Evolutionary conservation across 202 grass and related monocot species (phyloP), one percentile per base, ranked within the genome.

Genomic region (Elaeis oleifera): DNA sequence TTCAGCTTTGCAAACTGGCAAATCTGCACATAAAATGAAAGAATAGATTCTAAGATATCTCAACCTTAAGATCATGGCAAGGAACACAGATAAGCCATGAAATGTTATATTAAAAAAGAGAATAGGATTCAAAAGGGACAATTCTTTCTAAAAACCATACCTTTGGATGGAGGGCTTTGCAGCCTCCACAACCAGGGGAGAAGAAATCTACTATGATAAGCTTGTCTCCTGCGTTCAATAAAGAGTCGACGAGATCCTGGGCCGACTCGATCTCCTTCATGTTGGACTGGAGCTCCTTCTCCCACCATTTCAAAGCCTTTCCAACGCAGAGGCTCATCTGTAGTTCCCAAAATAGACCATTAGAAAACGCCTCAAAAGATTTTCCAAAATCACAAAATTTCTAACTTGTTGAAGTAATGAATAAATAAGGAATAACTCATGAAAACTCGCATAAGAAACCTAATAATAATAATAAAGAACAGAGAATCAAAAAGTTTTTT

Each of bases 251-350:
- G 6, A 73, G 58, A 55, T 73, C 70, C 6, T 73, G 31, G 5
- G 70, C 59, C 8, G 84, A 94, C 60, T 94, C 72, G 23, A 85
- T 50, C 75, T 94, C 81, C 58, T 80, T 65, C 84, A 89, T 89
- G 71, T 94, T 89, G 7, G 84, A 69, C 5, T 85, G 89, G 49
- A 79, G 39, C 3, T 69, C 75, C 69, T 85, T 89, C 72, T 89
- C 78, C 89, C 89, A 94, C 89, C 89, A 94, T 68, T 80, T 59
- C 81, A 61, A 61, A 36, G 81, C 52, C 51, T 94, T 94, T 39
- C 21, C 18, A 16, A 76, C 20, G 18, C 5, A 17, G 11, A 23
- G 59, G 63, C 48, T 23, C 2, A 28, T 49, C 22, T 57, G 28
- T 3, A 14, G 15, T 18, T 2, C 1, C 4, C 1, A 4, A 11